These are phyloP conservation scores for Clausena lansium DNA, from an alignment of 345 rosid genomes.

Conservation along the genomic window DNA sequence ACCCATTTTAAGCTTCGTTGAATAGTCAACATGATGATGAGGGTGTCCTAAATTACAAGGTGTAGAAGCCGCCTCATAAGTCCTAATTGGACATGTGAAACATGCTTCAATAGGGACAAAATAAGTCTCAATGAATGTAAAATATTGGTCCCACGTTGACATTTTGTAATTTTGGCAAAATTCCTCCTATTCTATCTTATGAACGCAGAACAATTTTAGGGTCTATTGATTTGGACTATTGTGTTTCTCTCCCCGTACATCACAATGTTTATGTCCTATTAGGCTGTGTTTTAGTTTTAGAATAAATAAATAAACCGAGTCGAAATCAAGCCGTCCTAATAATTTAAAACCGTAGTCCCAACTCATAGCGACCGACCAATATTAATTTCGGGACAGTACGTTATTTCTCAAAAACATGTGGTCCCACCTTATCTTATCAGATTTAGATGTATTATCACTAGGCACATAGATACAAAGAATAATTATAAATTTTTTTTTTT, in stretches of 20 bases:
- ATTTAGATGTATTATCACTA: not conserved
- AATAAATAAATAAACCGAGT: too few relatives aligned
- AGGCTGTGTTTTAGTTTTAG: not conserved
- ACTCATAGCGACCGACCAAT: not conserved
- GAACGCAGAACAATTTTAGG: not conserved
- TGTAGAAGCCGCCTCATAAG: not conserved
- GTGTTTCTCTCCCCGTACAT: not conserved
- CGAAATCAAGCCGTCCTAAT: not conserved
- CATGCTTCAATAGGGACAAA: not conserved
- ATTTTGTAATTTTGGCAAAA: not conserved
- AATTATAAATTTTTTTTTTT: not conserved
- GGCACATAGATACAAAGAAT: not conserved
- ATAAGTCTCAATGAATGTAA: not conserved
- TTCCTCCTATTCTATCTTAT: not conserved
- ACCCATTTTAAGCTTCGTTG: not conserved
- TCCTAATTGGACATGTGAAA: constrained; percentile 3
- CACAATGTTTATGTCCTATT: not conserved
- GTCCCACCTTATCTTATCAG: constrained; percentile 13
- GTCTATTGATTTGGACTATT: not conserved
- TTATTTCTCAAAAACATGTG: not conserved
- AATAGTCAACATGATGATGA: not conserved
- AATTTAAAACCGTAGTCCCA: not conserved
- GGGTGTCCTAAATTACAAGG: not conserved
- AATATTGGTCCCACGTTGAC: constrained; percentile 3
- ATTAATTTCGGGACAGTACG: not conserved